phyloP scores from a whole-genome alignment of 768 basidiomycete genomes.

The Sporobolomyces phaffii region DNA sequence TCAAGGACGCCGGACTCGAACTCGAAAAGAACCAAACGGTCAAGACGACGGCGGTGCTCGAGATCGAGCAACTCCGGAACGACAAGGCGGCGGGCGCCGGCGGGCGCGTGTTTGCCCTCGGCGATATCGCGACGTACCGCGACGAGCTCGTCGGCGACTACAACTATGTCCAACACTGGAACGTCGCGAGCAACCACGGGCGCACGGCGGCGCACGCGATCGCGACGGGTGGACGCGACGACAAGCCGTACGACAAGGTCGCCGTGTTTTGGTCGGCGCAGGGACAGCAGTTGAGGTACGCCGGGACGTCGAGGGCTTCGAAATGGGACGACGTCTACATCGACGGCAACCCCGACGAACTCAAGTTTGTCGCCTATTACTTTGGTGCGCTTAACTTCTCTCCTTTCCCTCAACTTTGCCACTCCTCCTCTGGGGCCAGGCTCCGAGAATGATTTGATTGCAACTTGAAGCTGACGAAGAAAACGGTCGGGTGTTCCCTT shows the following conservation, averaged over 20 bases:
- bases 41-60: slow-evolving; percentile 66
- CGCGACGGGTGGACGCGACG: slow-evolving; percentile 53
- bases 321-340: slow-evolving; percentile 71
- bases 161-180: slow-evolving; percentile 74
- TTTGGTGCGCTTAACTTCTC: no score
- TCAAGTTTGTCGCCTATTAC: slow-evolving; percentile 85
- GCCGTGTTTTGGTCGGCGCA: slow-evolving; percentile 82
- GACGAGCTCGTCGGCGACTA: slow-evolving; percentile 54
- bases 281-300: slow-evolving; percentile 78
- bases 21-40: slow-evolving; percentile 72
- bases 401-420: slow-evolving; percentile 42
- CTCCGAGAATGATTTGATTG: no score
- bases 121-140: slow-evolving; percentile 78
- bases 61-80: slow-evolving; percentile 52
- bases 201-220: slow-evolving; percentile 75
- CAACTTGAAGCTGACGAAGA: no score
- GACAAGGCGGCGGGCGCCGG: slow-evolving; percentile 46
- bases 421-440: no score
- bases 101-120: slow-evolving; percentile 63
- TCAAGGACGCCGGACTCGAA: slow-evolving; percentile 61
- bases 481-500: no score
- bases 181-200: slow-evolving; percentile 68
- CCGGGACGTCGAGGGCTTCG: slow-evolving; percentile 57
- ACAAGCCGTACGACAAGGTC: slow-evolving; percentile 67
- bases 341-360: slow-evolving; percentile 64